Percentiles rank a stretch among this genome's conserved stretches.
phyloP scores from a whole-genome alignment of 176 grass and related monocot genomes.

The Cymbopogon citratus region DNA sequence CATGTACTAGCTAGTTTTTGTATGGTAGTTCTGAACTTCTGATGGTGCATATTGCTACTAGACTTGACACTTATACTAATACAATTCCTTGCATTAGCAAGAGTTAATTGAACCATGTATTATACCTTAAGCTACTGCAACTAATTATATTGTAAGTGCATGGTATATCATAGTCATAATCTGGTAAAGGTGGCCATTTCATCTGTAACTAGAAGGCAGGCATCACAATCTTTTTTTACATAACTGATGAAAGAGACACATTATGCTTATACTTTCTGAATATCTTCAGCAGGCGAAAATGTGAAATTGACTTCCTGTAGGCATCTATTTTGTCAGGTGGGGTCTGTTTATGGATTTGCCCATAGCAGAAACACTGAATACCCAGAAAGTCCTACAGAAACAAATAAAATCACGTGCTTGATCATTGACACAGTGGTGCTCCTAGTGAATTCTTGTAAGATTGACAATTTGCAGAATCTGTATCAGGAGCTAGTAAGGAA shows the following conservation, averaged over 20 bases:
- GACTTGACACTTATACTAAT: neutral
- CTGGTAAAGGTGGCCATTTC: neutral
- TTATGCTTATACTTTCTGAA: neutral
- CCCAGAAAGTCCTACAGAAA: neutral
- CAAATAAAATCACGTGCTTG: conserved; percentile 29
- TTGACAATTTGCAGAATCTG: conserved; percentile 15
- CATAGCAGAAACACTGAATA: neutral
- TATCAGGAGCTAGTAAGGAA: conserved; percentile 32
- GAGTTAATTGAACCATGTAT: neutral
- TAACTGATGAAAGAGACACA: neutral
- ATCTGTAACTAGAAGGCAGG: neutral
- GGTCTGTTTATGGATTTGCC: neutral
- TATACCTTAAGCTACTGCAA: neutral
- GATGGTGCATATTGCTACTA: neutral
- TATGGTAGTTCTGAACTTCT: neutral
- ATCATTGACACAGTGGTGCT: conserved; percentile 41
- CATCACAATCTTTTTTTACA: neutral
- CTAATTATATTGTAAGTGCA: no score
- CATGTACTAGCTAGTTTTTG: neutral
- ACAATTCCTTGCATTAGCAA: neutral
- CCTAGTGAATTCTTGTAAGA: conserved; percentile 51
- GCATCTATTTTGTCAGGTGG: conserved; percentile 34
- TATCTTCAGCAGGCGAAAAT: neutral
- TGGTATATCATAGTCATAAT: neutral
- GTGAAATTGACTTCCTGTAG: conserved; percentile 29